Evolutionary conservation across 2,329 filamentous ascomycete genomes (phyloP).

Genomic region (Colletotrichum musicola): DNA sequence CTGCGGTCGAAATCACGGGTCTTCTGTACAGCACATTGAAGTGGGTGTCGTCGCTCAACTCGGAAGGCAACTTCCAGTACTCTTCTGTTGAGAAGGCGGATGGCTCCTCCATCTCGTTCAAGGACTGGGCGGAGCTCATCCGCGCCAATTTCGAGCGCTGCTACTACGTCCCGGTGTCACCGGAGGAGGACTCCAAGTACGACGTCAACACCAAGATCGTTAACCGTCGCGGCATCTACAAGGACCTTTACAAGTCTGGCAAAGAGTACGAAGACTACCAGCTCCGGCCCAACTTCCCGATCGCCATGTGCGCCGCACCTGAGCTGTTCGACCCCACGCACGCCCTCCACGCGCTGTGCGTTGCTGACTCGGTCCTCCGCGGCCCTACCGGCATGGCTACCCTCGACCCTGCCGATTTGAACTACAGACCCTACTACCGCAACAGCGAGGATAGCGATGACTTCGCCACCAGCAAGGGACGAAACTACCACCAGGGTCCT

Average conservation of each 20-base stretch:
- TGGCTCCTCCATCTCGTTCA: constrained; percentile 74
- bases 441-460: constrained; percentile 94
- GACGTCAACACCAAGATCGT: constrained; percentile 84
- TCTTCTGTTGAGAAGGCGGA: constrained; percentile 77
- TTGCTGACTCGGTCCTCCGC: constrained; percentile 83
- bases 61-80: constrained; percentile 78
- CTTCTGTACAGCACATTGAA: constrained; percentile 88
- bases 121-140: constrained; percentile 83
- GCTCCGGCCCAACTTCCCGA: constrained; percentile 91
- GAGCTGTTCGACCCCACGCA: constrained; percentile 85
- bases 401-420: constrained; percentile 89
- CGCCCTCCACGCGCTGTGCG: constrained; percentile 82
- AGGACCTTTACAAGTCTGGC: constrained; percentile 92
- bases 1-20: constrained; percentile 94
- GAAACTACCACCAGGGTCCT: constrained; percentile 98
- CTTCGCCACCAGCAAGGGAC: constrained; percentile 91
- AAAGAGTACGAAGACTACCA: constrained; percentile 99
- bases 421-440: constrained; percentile 94
- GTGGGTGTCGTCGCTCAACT: constrained; percentile 80
- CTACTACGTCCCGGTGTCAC: constrained; percentile 83
- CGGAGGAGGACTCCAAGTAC: constrained; percentile 79
- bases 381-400: constrained; percentile 97
- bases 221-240: constrained; percentile 97
- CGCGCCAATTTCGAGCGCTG: constrained; percentile 90
- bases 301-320: constrained; percentile 94